Evolutionary conservation across 352 stramenopile genomes (phyloP), one percentile per base, ranked within the genome.

Genomic region (Phytopythium montanum): DNA sequence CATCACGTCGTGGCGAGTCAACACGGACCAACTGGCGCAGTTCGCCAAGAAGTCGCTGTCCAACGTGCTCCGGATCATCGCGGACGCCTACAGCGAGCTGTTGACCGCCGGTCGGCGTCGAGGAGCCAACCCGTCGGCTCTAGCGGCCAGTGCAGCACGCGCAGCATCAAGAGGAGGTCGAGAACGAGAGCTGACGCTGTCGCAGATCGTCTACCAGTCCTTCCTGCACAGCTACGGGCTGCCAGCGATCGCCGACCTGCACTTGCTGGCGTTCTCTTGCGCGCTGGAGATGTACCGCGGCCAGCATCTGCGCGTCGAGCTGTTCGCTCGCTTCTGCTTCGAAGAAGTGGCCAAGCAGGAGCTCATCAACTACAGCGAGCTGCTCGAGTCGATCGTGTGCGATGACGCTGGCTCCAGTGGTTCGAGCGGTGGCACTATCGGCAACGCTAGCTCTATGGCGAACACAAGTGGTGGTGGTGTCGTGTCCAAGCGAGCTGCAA

Each of bases 1-100:
- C 21, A 82, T 92, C 52, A 94, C 83, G 18, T 92, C 83, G 8
- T 94, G 85, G 85, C 82, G 83, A 29, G 85, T 94, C 55, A 92
- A 92, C 63, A 76, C 78, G 0, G 85, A 94, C 23, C 82, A 94
- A 60, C 80, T 94, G 21, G 48, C 68, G 13, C 81, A 92, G 60
- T 94, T 90, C 59, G 68, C 77, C 0, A 92, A 94, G 49, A 94
- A 92, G 39, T 80, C 82, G 4, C 65, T 92, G 8, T 57, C 62
- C 0, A 81, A 73, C 16, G 79, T 94, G 38, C 68, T 92, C 18
- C 75, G 77, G 25, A 76, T 87, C 56, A 90, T 92, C 46, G 68
- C 73, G 1, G 83, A 94, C 42, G 81, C 77, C 1, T 94, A 91
- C 54, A 73, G 79, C 6, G 85, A 94, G 49, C 79, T 88, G 67